A percentile compares a stretch with the other conserved stretches of the same genome.
These are phyloP conservation scores for Neocucurbitaria cava DNA, from an alignment of 2,329 filamentous ascomycete species.

Conservation along the genomic window DNA sequence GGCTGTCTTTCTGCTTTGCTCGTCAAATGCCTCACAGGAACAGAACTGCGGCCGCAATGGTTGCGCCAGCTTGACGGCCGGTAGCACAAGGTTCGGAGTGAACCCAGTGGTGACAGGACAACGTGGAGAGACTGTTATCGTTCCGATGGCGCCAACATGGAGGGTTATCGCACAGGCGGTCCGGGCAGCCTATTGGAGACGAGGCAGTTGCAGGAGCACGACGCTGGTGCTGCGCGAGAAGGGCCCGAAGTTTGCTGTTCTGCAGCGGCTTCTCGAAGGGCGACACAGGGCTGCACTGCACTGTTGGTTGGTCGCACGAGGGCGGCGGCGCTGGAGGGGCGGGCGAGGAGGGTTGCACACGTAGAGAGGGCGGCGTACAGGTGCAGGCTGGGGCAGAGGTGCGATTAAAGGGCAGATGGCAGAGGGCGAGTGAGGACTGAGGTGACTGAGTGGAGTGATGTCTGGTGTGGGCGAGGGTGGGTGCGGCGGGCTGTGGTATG, in stretches of 20 bases:
- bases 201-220: constrained; percentile 6
- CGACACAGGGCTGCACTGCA: constrained; percentile 25
- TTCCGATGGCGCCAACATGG: constrained; percentile 35
- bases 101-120: constrained; percentile 39
- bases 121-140: constrained; percentile 29
- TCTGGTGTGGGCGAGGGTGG: neutral
- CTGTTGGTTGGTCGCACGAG: neutral
- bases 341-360: constrained; percentile 6
- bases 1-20: constrained; percentile 42
- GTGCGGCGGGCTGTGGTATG: constrained; percentile 13
- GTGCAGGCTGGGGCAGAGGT: constrained; percentile 6
- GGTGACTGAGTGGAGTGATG: no score
- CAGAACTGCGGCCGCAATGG: constrained; percentile 40
- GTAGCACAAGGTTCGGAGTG: constrained; percentile 43
- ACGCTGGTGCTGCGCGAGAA: constrained; percentile 5
- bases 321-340: neutral
- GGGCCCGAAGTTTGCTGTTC: constrained; percentile 20
- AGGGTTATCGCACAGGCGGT: constrained; percentile 23
- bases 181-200: constrained; percentile 7
- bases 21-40: constrained; percentile 43
- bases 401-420: neutral
- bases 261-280: constrained; percentile 42
- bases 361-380: constrained; percentile 9
- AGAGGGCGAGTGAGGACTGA: no score
- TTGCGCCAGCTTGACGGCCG: constrained; percentile 48